Percentiles rank a stretch among this genome's conserved stretches.
phyloP scores from a whole-genome alignment of 140 eudicot species.

The Flaveria floridana region DNA sequence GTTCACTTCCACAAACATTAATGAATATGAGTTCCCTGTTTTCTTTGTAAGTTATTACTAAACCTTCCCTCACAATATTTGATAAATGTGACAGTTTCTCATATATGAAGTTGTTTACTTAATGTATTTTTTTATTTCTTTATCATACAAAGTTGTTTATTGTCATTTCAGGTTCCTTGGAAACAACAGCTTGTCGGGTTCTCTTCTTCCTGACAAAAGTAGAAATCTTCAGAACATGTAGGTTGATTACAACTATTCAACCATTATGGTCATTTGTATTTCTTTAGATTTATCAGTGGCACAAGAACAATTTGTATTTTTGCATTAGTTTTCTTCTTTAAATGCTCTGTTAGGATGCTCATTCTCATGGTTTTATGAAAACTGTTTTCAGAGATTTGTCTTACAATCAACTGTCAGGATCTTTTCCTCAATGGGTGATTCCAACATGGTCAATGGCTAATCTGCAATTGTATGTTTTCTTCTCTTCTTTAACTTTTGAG shows the following conservation, averaged over 20 bases:
- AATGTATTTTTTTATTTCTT: neutral
- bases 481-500: slow-evolving; percentile 7
- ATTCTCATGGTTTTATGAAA: slow-evolving; percentile 13
- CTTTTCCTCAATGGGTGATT: slow-evolving; percentile 48
- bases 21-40: slow-evolving; percentile 49
- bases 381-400: slow-evolving; percentile 50
- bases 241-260: slow-evolving; percentile 26
- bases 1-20: slow-evolving; percentile 46
- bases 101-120: neutral
- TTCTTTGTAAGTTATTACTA: slow-evolving; percentile 42
- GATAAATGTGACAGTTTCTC: slow-evolving; percentile 1
- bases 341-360: slow-evolving; percentile 2
- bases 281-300: neutral
- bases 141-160: neutral
- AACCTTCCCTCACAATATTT: slow-evolving; percentile 7
- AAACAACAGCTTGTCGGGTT: slow-evolving; percentile 55
- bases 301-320: slow-evolving; percentile 8
- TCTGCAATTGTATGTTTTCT: slow-evolving; percentile 48
- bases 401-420: slow-evolving; percentile 55
- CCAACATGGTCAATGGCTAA: slow-evolving; percentile 38
- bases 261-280: slow-evolving; percentile 8
- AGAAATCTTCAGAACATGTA: slow-evolving; percentile 45
- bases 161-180: slow-evolving; percentile 55
- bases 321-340: slow-evolving; percentile 5
- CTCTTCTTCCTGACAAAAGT: slow-evolving; percentile 47